Evolutionary conservation across 345 rosid genomes (phyloP).

Genomic region (Brassica cretica): DNA sequence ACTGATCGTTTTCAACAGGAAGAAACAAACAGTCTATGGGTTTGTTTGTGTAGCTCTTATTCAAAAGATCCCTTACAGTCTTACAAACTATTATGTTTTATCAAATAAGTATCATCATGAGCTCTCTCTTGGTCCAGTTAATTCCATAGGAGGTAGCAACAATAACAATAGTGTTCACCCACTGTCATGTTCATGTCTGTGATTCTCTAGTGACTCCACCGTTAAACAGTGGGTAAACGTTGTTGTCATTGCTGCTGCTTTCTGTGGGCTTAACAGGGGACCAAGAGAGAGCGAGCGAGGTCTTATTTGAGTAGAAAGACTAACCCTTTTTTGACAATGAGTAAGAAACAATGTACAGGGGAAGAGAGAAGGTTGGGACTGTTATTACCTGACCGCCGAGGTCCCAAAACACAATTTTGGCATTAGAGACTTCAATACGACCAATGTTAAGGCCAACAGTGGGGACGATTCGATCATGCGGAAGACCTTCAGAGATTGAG

Average conservation of each 20-base stretch:
- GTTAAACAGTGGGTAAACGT: neutral
- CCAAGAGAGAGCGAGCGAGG: neutral
- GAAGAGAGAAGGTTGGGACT: neutral
- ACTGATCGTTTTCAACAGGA: neutral
- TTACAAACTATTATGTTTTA: neutral
- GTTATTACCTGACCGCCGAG: conserved; percentile 88
- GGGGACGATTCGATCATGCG: conserved; percentile 97
- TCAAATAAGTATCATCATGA: neutral
- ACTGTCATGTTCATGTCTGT: neutral
- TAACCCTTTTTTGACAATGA: neutral
- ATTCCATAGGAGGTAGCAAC: neutral
- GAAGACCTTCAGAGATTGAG: conserved; percentile 85
- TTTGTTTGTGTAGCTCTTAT: neutral
- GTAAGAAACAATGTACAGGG: neutral
- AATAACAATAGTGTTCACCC: neutral
- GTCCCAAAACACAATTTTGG: conserved; percentile 97
- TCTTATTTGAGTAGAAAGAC: neutral
- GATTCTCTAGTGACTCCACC: neutral
- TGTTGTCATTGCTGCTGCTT: neutral
- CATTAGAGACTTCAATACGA: conserved; percentile 73
- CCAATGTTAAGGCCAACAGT: conserved; percentile 98
- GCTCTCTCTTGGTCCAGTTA: neutral
- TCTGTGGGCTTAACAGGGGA: neutral
- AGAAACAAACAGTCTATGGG: neutral
- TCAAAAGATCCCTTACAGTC: neutral